Evolutionary conservation across 192 early-diverging fungal genomes (phyloP).

Genomic region (Kappamyces sp.): DNA sequence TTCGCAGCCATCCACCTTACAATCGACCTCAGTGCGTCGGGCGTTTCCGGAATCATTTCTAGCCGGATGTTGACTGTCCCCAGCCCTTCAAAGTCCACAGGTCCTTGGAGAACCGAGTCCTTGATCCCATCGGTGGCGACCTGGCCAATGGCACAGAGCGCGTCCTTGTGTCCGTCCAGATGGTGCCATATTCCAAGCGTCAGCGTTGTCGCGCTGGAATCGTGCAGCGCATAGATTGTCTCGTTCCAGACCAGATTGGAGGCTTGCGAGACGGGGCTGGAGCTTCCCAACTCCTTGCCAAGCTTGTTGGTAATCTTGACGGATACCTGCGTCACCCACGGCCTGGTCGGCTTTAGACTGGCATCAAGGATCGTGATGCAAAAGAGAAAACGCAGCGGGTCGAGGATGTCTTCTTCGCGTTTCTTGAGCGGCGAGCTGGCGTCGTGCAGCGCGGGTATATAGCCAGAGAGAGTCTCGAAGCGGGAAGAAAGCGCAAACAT

Average conservation of each 20-base stretch:
- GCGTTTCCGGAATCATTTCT: conserved; percentile 1
- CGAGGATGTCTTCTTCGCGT: neutral
- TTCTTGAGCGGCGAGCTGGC: neutral
- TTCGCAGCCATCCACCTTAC: conserved; percentile 2
- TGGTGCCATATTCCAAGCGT: conserved; percentile 1
- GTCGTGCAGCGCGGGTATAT: conserved; percentile 6
- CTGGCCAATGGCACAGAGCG: neutral
- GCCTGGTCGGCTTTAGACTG: conserved; percentile 12
- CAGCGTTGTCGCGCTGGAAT: neutral
- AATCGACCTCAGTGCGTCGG: neutral
- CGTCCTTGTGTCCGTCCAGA: neutral
- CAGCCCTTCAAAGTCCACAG: no score
- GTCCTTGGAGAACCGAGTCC: no score
- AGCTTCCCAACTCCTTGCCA: conserved; percentile 19
- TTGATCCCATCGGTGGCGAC: neutral
- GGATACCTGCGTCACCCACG: conserved; percentile 19
- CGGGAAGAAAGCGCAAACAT: conserved; percentile 20
- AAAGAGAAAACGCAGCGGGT: neutral
- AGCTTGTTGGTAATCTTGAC: neutral
- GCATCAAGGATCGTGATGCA: neutral
- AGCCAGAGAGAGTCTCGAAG: conserved; percentile 17
- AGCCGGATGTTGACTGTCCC: neutral
- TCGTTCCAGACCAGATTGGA: conserved; percentile 15
- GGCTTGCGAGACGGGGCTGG: conserved; percentile 16
- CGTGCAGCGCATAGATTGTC: conserved; percentile 1